phyloP scores from a whole-genome alignment of 106 monocot species.

The Chionographis japonica region DNA sequence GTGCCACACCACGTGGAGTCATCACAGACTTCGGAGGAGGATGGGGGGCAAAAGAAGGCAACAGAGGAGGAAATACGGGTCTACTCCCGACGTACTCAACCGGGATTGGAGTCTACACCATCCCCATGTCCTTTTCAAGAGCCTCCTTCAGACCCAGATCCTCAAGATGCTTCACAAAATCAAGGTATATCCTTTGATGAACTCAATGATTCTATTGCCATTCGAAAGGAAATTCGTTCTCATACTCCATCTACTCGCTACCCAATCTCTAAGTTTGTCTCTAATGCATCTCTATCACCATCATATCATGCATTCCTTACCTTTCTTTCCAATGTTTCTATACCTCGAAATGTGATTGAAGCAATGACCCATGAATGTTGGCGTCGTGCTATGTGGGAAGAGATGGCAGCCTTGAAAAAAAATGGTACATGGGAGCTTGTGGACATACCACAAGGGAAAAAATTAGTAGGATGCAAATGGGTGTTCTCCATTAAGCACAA shows the following conservation, averaged over 20 bases:
- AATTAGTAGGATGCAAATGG: neutral
- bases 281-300: neutral
- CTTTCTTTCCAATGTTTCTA: neutral
- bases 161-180: neutral
- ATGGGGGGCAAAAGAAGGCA: no score
- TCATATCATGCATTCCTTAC: neutral
- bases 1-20: neutral
- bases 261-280: neutral
- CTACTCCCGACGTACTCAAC: no score
- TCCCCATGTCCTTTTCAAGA: no score
- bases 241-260: neutral
- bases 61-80: no score
- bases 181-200: neutral
- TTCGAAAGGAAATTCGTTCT: slow-evolving; percentile 5
- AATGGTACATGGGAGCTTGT: slow-evolving; percentile 1
- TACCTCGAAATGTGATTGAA: neutral
- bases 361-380: neutral
- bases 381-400: neutral
- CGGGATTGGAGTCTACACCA: no score
- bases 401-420: slow-evolving; percentile 8
- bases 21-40: no score
- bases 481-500: neutral
- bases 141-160: no score
- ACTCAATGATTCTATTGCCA: slow-evolving; percentile 4
- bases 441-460: neutral